Base-by-base conservation (phyloP, 2,329 filamentous ascomycete genomes). In the Verticillium klebahnii region DNA sequence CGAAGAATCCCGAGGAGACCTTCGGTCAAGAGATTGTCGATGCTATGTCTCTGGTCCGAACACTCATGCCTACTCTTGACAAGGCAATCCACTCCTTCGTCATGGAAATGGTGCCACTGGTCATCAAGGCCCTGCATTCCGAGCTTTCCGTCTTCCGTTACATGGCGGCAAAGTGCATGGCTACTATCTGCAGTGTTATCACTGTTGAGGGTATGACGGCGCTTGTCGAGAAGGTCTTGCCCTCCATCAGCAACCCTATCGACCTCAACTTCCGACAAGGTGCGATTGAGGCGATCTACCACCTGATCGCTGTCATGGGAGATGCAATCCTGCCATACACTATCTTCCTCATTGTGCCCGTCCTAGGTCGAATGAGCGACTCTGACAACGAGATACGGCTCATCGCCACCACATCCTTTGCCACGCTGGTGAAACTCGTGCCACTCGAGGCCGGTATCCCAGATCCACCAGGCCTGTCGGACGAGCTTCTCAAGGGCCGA, bases 281-380 rank as follows among this genome's bases (percentile, higher is more conserved):
- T 65, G 93, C 92, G 6, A 95, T 96, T 62, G 95, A 99, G 76
- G 92, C 88, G 68, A 91, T 99, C 63, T 99, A 99, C 73, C 95
- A 99, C 75, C 81, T 99, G 63, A 99, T 99, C 66, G 92, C 96
- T 63, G 93, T 97, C 59, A 99, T 99, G 95, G 95, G 96, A 65
- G 95, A 98, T 72, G 85, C 87, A 40, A 99, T 99, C 62, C 78
- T 99, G 34, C 95, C 96, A 3, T 99, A 99, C 71, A 95, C 99
- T 65, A 97, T 99, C 70, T 99, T 99, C 86, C 86, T 99, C 67
- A 96, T 99, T 63, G 96, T 98, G 14, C 95, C 95, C 15, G 95
- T 99, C 4, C 84, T 99, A 58, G 95, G 95, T 60, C 89, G 95
- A 55, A 99, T 99, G 95, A 98, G 95, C 72, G 95, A 99, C 74